These are phyloP conservation scores for Vigna hirtella DNA, from an alignment of 306 rosid genomes.

Conservation along the genomic window DNA sequence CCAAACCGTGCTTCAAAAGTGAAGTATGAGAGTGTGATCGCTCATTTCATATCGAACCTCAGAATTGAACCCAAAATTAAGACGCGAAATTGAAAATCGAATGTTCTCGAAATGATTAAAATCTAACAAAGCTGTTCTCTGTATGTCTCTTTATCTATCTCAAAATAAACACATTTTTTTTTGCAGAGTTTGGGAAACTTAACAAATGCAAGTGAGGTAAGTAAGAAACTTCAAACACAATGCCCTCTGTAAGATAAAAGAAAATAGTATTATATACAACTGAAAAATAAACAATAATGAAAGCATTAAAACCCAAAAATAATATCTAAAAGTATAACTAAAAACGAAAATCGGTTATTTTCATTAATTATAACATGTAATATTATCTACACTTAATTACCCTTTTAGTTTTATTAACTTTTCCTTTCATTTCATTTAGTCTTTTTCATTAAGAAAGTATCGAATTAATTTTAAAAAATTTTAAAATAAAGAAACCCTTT, in stretches of 20 bases:
- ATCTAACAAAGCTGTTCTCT: background rate
- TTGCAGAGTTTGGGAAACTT: background rate
- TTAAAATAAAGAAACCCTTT: no score
- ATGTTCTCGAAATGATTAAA: background rate
- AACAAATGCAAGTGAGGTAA: background rate
- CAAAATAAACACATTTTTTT: background rate
- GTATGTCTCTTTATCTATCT: background rate
- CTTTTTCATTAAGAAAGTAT: no score
- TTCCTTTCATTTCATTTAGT: no score
- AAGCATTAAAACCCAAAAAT: background rate
- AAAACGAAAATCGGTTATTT: background rate
- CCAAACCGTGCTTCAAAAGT: background rate
- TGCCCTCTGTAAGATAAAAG: background rate
- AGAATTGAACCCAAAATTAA: conserved; percentile 1
- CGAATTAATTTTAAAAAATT: no score
- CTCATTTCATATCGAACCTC: conserved; percentile 6
- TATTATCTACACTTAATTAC: no score
- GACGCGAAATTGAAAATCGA: conserved; percentile 3
- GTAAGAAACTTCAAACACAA: background rate
- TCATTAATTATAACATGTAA: no score
- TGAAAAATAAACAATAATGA: background rate
- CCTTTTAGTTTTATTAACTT: no score
- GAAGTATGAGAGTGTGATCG: conserved; percentile 17
- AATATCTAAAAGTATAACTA: background rate
- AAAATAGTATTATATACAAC: background rate